Conservation (phyloP, 805 yeast species). For the Diddensiella caesifluorescens region DNA sequence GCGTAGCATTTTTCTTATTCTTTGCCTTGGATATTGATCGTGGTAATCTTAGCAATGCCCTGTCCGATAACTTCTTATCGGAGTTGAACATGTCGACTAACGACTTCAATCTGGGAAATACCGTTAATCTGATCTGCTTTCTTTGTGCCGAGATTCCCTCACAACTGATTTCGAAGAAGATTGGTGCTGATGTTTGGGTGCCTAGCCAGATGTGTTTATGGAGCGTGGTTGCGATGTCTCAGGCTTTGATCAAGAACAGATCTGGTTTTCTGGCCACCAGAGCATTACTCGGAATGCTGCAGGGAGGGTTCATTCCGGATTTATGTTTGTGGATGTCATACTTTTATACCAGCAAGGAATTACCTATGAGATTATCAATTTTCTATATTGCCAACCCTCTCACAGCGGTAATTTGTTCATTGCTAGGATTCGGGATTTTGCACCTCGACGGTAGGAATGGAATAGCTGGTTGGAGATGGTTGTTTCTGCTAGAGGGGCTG, state of each 20-base stretch:
- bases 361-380: conserved; percentile 49
- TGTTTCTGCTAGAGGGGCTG: conserved; percentile 56
- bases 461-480: conserved; percentile 55
- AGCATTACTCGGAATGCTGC: conserved; percentile 48
- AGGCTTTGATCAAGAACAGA: conserved; percentile 39
- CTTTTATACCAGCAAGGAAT: conserved; percentile 53
- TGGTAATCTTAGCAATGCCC: conserved; percentile 49
- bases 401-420: conserved; percentile 39
- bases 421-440: conserved; percentile 47
- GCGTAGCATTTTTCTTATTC: conserved; percentile 53
- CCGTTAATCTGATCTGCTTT: conserved; percentile 49
- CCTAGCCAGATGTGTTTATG: conserved; percentile 52
- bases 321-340: conserved; percentile 55
- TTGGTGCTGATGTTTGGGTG: conserved; percentile 61
- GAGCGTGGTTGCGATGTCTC: conserved; percentile 51
- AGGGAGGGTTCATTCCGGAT: conserved; percentile 64
- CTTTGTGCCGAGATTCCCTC: conserved; percentile 59
- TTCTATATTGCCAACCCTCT: conserved; percentile 51
- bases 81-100: conserved; percentile 50
- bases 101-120: conserved; percentile 52
- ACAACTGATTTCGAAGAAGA: conserved; percentile 54
- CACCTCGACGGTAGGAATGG: conserved; percentile 42
- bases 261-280: conserved; percentile 45
- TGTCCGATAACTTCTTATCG: conserved; percentile 47
- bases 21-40: conserved; percentile 53